A percentile compares a stretch with the other conserved stretches of the same genome.
These are phyloP conservation scores for Nothophoma quercina DNA, from an alignment of 2,329 filamentous ascomycete species.

Conservation along the genomic window DNA sequence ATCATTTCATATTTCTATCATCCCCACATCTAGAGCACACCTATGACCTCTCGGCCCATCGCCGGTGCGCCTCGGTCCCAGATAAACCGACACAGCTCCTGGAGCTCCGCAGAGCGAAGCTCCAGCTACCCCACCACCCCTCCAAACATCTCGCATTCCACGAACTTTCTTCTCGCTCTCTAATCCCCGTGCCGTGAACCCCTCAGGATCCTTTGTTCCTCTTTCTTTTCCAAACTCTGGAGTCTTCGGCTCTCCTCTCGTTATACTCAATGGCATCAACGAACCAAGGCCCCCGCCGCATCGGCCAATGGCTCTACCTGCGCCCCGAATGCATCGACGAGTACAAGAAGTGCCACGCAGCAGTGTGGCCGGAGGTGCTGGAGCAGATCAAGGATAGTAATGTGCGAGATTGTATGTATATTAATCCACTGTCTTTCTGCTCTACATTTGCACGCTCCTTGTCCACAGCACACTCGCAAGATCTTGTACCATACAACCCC, in stretches of 20 bases:
- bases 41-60: neutral
- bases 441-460: neutral
- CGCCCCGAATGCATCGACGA: slow-evolving; percentile 70
- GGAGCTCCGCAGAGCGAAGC: neutral
- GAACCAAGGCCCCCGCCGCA: slow-evolving; percentile 54
- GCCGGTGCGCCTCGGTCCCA: slow-evolving; percentile 3
- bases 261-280: slow-evolving; percentile 22
- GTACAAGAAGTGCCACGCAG: slow-evolving; percentile 77
- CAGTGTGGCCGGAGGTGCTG: slow-evolving; percentile 79
- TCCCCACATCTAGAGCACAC: too few species aligned
- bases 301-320: slow-evolving; percentile 77
- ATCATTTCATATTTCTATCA: slow-evolving; percentile 6
- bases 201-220: neutral
- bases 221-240: neutral
- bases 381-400: slow-evolving; percentile 78
- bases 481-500: too few species aligned
- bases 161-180: neutral
- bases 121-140: slow-evolving; percentile 18
- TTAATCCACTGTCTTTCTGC: neutral
- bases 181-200: neutral
- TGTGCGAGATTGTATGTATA: slow-evolving; percentile 67
- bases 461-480: too few species aligned
- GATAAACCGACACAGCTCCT: slow-evolving; percentile 6
- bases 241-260: too few species aligned
- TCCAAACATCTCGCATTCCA: neutral